Percentiles rank a stretch among this genome's conserved stretches.
Evolutionary conservation across 805 yeast genomes (phyloP).

Genomic region (Maudiozyma saulgeensis): DNA sequence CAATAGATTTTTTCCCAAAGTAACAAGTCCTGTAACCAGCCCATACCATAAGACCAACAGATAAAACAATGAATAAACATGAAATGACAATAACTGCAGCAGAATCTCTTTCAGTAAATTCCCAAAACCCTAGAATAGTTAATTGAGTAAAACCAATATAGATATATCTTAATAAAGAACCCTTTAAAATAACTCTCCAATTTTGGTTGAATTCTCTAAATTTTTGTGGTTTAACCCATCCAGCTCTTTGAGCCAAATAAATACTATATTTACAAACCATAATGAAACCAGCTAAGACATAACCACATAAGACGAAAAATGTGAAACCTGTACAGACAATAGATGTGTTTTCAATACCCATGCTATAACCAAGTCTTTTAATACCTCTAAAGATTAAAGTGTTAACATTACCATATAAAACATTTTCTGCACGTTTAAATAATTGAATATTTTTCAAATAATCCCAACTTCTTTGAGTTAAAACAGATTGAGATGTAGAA

Average conservation of each 20-base stretch:
- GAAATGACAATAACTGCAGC: constrained; percentile 83
- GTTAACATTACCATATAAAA: constrained; percentile 42
- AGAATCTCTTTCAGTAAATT: constrained; percentile 70
- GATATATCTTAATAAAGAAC: constrained; percentile 66
- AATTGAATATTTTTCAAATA: constrained; percentile 15
- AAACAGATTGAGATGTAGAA: constrained; percentile 52
- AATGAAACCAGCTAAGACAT: constrained; percentile 55
- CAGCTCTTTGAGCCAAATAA: constrained; percentile 38
- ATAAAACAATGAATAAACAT: constrained; percentile 53
- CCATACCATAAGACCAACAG: constrained; percentile 53
- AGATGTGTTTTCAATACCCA: constrained; percentile 73
- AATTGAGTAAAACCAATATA: constrained; percentile 81
- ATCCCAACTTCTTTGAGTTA: constrained; percentile 50
- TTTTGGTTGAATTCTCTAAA: constrained; percentile 42
- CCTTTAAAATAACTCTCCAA: constrained; percentile 59
- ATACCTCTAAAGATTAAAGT: constrained; percentile 78
- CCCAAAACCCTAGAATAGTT: constrained; percentile 74
- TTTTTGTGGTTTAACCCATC: constrained; percentile 40
- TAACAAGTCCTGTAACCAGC: constrained; percentile 54
- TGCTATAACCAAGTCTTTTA: constrained; percentile 67
- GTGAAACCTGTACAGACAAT: constrained; percentile 82
- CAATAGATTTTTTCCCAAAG: constrained; percentile 55
- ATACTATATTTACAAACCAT: constrained; percentile 45
- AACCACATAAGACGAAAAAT: constrained; percentile 71
- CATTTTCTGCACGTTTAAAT: constrained; percentile 32